Conservation (phyloP, 2,329 filamentous ascomycete genomes). For the Phoma herbarum region DNA sequence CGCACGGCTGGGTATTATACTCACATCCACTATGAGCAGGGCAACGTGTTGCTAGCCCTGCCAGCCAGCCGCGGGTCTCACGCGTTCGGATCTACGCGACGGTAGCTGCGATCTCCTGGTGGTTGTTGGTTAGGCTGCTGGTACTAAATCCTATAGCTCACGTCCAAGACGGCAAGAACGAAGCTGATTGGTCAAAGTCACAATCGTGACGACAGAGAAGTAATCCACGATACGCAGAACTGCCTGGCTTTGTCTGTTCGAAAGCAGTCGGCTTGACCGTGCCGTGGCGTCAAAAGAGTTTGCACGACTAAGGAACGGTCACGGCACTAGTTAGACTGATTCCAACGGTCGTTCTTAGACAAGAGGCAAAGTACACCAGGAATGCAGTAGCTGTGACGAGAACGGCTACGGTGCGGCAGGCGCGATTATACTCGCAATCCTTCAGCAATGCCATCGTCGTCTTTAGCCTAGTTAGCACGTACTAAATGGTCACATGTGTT, state of each 20-base stretch:
- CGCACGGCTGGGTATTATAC: constrained; percentile 21
- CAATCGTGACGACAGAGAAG: constrained; percentile 22
- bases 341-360: constrained; percentile 1
- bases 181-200: constrained; percentile 13
- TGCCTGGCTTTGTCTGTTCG: constrained; percentile 16
- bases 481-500: constrained; percentile 7
- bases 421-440: constrained; percentile 5
- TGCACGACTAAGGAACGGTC: constrained; percentile 14
- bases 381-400: constrained; percentile 12
- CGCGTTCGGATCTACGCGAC: constrained; percentile 23
- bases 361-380: constrained; percentile 12
- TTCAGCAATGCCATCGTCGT: constrained; percentile 3
- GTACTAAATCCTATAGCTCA: constrained; percentile 19
- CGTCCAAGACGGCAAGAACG: constrained; percentile 16
- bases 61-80: constrained; percentile 13
- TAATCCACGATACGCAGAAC: constrained; percentile 8
- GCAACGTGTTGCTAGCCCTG: constrained; percentile 11
- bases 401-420: constrained; percentile 7
- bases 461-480: constrained; percentile 5
- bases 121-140: constrained; percentile 18
- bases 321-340: constrained; percentile 18
- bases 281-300: constrained; percentile 18
- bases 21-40: constrained; percentile 5
- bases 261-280: constrained; percentile 22
- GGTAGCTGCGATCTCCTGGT: constrained; percentile 21